Conservation (phyloP, 129 eudicot genomes). For the Chrysanthemum lavandulifolium region DNA sequence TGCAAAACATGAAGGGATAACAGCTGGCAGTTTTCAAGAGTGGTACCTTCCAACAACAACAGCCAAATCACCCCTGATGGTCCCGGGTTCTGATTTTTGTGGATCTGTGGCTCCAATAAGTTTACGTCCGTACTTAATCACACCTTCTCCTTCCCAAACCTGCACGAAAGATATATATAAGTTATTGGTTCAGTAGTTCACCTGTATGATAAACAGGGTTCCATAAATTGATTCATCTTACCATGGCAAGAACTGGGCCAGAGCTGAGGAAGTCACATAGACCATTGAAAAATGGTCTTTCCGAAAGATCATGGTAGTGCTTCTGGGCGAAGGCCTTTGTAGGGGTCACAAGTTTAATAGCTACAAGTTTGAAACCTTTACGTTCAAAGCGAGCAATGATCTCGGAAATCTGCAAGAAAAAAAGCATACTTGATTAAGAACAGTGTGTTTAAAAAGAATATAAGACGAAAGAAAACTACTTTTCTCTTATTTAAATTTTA, state of each 20-base stretch:
- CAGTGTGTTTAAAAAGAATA: not conserved
- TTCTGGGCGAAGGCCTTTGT: constrained; percentile 85
- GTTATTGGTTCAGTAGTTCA: not conserved
- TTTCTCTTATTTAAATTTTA: not conserved
- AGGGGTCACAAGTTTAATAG: constrained; percentile 78
- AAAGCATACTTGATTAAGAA: constrained; percentile 7
- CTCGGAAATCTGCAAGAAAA: constrained; percentile 71
- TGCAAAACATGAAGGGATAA: no score
- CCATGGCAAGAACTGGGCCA: constrained; percentile 99
- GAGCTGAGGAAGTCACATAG: constrained; percentile 98
- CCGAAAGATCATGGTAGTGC: constrained; percentile 95
- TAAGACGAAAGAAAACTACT: not conserved
- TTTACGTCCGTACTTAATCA: constrained; percentile 87
- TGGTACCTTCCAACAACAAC: constrained; percentile 94
- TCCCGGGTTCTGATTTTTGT: constrained; percentile 97
- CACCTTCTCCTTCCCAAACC: constrained; percentile 99
- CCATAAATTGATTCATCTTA: constrained; percentile 20
- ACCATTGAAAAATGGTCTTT: constrained; percentile 87
- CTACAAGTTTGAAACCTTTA: constrained; percentile 98
- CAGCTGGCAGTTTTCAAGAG: not conserved
- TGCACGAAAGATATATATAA: constrained; percentile 22
- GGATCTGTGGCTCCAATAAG: constrained; percentile 99
- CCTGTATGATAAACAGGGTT: not conserved
- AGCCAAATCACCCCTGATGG: constrained; percentile 98
- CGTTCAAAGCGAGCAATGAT: constrained; percentile 92